Base-by-base conservation (phyloP, 306 rosid species). In the Prunus campanulata region DNA sequence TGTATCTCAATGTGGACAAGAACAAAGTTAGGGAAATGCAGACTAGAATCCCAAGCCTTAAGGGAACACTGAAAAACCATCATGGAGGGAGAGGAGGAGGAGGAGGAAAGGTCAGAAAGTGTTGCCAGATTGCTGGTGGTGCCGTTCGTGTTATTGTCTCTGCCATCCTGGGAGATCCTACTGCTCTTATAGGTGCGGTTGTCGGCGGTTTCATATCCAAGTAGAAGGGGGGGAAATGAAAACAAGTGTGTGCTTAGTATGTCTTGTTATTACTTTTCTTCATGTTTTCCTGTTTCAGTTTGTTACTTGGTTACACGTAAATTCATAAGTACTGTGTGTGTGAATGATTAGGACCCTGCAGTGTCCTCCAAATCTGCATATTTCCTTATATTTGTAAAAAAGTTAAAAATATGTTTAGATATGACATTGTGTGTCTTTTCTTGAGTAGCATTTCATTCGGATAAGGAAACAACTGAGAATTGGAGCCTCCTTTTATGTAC, bases 161-260 rank as follows among this genome's bases (percentile, higher is more conserved):
- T 0, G 91, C 91, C 12, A 80, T 87, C 51, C 76, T 87, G 0
- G 91, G 91, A 55, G 88, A 87, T 77, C 88, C 91, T 30, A 80
- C 87, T 22, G 88, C 88, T 25, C 48, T 87, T 11, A 81, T 84
- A 35, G 87, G 83, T 3, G 83, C 87, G 11, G 91, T 79, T 2
- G 35, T 87, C 62, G 84, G 80, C 1, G 84, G 83, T 18, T 71
- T 87, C 73, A 78, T 87, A n/a, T 82, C 88, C 27, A 85, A 72
- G 70, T 81, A 81, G 81, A 56, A 65, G 50, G 22, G 52, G 19
- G 32, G 27, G 6, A 16, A 27, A 46, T 19, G 46, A 29, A 65
- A 71, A 59, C 67, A 52, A 49, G 11, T 1, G 24, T 2, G 24
- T 63, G 48, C 25, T 63, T 78, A 19, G 35, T 42, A 35, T 46